Base-by-base conservation (phyloP, 164 flowering plant genomes). In the Piper betle region DNA sequence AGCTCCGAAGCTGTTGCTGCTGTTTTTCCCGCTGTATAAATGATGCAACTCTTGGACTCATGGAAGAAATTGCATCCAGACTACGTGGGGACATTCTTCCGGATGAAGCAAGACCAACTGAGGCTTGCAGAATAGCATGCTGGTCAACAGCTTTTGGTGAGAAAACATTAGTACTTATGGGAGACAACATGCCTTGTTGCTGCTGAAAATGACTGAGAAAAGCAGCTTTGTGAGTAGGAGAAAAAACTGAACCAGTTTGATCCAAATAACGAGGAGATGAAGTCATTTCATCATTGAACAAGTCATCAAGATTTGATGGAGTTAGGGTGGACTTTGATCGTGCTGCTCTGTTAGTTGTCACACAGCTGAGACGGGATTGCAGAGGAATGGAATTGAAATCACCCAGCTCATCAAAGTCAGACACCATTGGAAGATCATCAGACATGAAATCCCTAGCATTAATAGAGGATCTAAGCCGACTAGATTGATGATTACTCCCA, bases 51-150 rank as follows among this genome's bases (percentile, higher is more conserved):
- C 93, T 77, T 39, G 92, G 70, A 64, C 81, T 71, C 79, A 82
- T 75, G 15, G 96, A 93, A 2, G 98, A 92, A 61, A 81, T 73
- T 4, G 95, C 89, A 15, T 92, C 98, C 69, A 83, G 59, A 52
- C 65, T 72, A 37, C 87, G 77, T 0, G 98, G 96, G 18, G 97
- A 88, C 91, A 89, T 84, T 69, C 91, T 79, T 20, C 97, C 93
- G 0, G 88, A 73, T 11, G 89, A 77, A 37, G 79, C 71, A 41
- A 74, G 77, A 40, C 81, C 87, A 58, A 74, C 81, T 13, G 94
- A 73, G 15, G 88, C 77, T 71, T 88, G 96, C 68, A 87, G 60
- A 19, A 87, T 64, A 53, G 86, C 42, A 38, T 65, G 77, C 50
- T 83, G 80, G 39, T 91, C 97, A 41, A 76, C 70, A 59, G 69